These are phyloP conservation scores for Cladosporium sphaerospermum DNA, from an alignment of 2,329 filamentous ascomycete genomes.

Conservation along the genomic window DNA sequence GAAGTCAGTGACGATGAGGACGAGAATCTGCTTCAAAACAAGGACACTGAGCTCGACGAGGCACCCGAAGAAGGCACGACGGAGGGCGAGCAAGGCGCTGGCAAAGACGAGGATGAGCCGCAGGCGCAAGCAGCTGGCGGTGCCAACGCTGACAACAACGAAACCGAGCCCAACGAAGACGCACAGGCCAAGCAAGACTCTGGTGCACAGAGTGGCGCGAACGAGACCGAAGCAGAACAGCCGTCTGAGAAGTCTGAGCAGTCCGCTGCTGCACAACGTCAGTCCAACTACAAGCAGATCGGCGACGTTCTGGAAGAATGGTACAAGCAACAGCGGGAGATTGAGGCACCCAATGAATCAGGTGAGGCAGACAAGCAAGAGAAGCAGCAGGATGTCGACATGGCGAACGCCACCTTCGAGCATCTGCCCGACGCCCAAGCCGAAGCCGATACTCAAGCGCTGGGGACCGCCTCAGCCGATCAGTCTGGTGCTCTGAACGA, in stretches of 20 bases:
- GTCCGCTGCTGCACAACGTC: constrained; percentile 20
- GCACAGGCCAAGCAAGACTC: constrained; percentile 17
- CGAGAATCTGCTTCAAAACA: constrained; percentile 17
- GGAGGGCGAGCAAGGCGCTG: constrained; percentile 35
- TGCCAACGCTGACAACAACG: constrained; percentile 40
- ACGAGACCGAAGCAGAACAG: constrained; percentile 17
- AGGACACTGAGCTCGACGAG: constrained; percentile 16
- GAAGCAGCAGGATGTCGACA: constrained; percentile 58
- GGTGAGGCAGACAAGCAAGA: constrained; percentile 45
- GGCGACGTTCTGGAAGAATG: constrained; percentile 89
- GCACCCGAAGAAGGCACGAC: constrained; percentile 17
- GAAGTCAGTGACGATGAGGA: constrained; percentile 12
- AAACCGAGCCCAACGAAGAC: constrained; percentile 10
- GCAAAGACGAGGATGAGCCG: constrained; percentile 57
- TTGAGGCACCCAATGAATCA: constrained; percentile 54
- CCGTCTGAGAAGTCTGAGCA: constrained; percentile 18
- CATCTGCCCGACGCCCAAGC: constrained; percentile 81
- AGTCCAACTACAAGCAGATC: constrained; percentile 69
- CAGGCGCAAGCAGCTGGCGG: constrained; percentile 11
- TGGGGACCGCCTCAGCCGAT: constrained; percentile 82
- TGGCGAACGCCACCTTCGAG: constrained; percentile 79
- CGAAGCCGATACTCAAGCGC: constrained; percentile 79
- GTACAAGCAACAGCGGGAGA: constrained; percentile 83
- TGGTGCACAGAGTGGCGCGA: constrained; percentile 14
- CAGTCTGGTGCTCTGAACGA: constrained; percentile 82